Percentiles rank a stretch among this genome's conserved stretches.
phyloP scores from a whole-genome alignment of 352 stramenopile genomes.

The Globisporangium solare region DNA sequence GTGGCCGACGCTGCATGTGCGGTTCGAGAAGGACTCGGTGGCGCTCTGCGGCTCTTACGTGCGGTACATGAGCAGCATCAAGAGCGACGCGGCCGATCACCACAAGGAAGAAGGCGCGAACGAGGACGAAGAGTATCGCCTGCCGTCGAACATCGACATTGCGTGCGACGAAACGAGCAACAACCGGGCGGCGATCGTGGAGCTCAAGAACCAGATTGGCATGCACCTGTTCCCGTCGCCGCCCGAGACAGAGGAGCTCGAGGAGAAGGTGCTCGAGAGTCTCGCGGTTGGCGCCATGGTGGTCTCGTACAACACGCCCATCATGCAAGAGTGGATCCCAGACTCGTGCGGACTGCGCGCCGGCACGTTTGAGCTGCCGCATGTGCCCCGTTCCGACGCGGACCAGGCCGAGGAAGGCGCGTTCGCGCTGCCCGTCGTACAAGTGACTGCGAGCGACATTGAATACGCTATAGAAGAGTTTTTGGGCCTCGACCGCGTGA shows the following conservation, averaged over 20 bases:
- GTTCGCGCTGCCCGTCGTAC: slow-evolving; percentile 39
- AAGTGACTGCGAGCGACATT: slow-evolving; percentile 50
- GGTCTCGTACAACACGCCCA: slow-evolving; percentile 61
- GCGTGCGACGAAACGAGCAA: slow-evolving; percentile 43
- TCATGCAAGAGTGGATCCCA: slow-evolving; percentile 73
- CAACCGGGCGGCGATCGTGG: slow-evolving; percentile 30
- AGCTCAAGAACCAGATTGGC: slow-evolving; percentile 58
- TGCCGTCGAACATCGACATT: slow-evolving; percentile 48
- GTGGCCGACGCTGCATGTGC: slow-evolving; percentile 61
- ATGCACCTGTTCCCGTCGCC: slow-evolving; percentile 66
- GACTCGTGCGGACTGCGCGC: slow-evolving; percentile 50
- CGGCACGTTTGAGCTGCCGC: slow-evolving; percentile 39
- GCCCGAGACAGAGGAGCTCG: slow-evolving; percentile 43
- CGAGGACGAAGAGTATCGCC: slow-evolving; percentile 9
- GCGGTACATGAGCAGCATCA: slow-evolving; percentile 40
- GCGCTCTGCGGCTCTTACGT: slow-evolving; percentile 47
- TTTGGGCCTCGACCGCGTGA: slow-evolving; percentile 43
- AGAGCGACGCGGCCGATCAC: slow-evolving; percentile 17
- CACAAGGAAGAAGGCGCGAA: slow-evolving; percentile 16
- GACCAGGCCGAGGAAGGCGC: slow-evolving; percentile 11
- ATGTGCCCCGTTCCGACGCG: background rate
- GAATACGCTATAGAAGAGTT: slow-evolving; percentile 43
- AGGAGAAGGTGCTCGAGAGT: slow-evolving; percentile 54
- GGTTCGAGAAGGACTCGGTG: slow-evolving; percentile 40
- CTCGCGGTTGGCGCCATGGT: slow-evolving; percentile 47